Conservation (phyloP, 2,329 filamentous ascomycete species). For the Aspergillus neotritici region DNA sequence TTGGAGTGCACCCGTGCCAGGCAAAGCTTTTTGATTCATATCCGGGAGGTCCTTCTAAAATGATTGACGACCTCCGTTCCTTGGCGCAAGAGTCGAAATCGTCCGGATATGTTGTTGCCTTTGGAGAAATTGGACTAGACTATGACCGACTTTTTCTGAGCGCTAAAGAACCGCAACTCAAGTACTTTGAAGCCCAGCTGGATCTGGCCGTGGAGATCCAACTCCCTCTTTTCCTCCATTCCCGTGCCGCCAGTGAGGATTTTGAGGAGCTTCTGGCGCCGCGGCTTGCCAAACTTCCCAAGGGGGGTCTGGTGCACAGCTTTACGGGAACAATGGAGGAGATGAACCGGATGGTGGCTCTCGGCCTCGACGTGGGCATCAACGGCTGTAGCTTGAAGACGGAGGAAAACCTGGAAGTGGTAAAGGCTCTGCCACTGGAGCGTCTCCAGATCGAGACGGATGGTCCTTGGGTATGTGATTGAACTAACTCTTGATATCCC, state of each 20-base stretch:
- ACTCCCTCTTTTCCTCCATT: slow-evolving; percentile 87
- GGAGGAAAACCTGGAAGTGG: slow-evolving; percentile 79
- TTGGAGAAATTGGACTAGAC: slow-evolving; percentile 93
- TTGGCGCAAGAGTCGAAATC: slow-evolving; percentile 58
- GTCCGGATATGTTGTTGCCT: slow-evolving; percentile 63
- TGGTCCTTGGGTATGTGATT: slow-evolving; percentile 64
- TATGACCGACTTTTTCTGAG: slow-evolving; percentile 88
- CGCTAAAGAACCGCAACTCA: slow-evolving; percentile 69
- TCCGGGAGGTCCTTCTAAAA: slow-evolving; percentile 39
- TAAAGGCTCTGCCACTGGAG: slow-evolving; percentile 70
- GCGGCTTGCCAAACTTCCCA: slow-evolving; percentile 61
- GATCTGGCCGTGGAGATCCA: slow-evolving; percentile 70
- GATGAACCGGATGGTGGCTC: slow-evolving; percentile 70
- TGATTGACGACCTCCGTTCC: slow-evolving; percentile 54
- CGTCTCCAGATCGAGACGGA: slow-evolving; percentile 92
- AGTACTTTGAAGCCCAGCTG: slow-evolving; percentile 79
- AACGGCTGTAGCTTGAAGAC: slow-evolving; percentile 98
- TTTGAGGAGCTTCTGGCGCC: slow-evolving; percentile 68
- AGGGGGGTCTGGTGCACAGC: slow-evolving; percentile 81
- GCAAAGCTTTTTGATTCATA: slow-evolving; percentile 68
- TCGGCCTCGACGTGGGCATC: slow-evolving; percentile 86
- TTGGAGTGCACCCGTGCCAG: slow-evolving; percentile 90
- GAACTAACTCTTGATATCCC: background rate
- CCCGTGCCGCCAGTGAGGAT: slow-evolving; percentile 76
- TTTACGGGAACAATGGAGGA: slow-evolving; percentile 87